Conservation (phyloP, 768 basidiomycete genomes). For the Boletus edulis region DNA sequence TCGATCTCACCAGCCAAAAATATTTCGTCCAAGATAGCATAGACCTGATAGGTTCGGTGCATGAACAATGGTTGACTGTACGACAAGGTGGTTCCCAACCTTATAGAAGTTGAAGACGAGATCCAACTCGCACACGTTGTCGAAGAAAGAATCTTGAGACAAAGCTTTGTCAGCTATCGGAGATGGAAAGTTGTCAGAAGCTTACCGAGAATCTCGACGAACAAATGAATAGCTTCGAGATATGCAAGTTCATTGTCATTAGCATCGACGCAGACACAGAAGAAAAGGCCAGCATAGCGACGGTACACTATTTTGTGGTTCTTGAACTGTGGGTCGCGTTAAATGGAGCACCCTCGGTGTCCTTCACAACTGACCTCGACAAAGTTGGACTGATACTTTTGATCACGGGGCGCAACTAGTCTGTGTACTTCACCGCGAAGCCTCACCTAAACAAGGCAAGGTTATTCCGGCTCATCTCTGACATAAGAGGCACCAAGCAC, state of each 20-base stretch:
- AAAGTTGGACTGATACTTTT: slow-evolving; percentile 99
- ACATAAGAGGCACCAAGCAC: neutral
- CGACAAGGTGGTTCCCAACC: slow-evolving; percentile 36
- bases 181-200: neutral
- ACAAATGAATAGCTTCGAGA: slow-evolving; percentile 95
- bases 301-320: slow-evolving; percentile 98
- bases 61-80: slow-evolving; percentile 5
- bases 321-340: slow-evolving; percentile 64
- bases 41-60: slow-evolving; percentile 56
- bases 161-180: neutral
- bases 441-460: slow-evolving; percentile 57
- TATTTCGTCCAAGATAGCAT: slow-evolving; percentile 97
- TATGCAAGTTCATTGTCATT: slow-evolving; percentile 99
- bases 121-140: slow-evolving; percentile 97
- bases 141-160: slow-evolving; percentile 87
- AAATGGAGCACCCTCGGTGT: neutral
- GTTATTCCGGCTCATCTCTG: neutral
- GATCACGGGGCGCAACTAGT: slow-evolving; percentile 92
- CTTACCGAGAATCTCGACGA: slow-evolving; percentile 95
- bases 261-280: slow-evolving; percentile 95
- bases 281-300: slow-evolving; percentile 96
- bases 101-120: slow-evolving; percentile 99
- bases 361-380: slow-evolving; percentile 71
- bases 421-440: slow-evolving; percentile 96
- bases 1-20: slow-evolving; percentile 98